Conservation (phyloP, 2,329 filamentous ascomycete species). For the Neonectria ditissima region DNA sequence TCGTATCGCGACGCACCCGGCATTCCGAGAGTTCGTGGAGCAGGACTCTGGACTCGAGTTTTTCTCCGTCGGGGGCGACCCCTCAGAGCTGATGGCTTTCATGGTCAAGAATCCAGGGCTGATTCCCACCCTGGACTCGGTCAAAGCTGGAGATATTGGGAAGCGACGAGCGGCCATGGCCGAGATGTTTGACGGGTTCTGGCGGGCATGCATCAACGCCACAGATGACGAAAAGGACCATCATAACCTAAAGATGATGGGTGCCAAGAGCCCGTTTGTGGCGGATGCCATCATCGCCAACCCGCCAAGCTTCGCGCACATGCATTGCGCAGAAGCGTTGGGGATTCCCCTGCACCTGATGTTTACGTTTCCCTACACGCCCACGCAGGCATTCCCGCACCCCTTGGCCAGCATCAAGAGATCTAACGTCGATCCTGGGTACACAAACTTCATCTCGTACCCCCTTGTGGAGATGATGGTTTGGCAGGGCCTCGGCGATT, state of each 20-base stretch:
- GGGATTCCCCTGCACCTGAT: conserved; percentile 85
- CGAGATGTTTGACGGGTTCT: conserved; percentile 87
- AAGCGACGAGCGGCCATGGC: conserved; percentile 76
- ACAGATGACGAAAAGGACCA: conserved; percentile 73
- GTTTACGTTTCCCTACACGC: conserved; percentile 88
- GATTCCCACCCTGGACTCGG: conserved; percentile 78
- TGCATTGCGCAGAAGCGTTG: conserved; percentile 83
- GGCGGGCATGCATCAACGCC: conserved; percentile 80
- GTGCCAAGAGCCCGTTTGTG: conserved; percentile 69
- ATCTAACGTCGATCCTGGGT: conserved; percentile 77
- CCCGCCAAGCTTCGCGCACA: conserved; percentile 80
- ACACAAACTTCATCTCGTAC: conserved; percentile 85
- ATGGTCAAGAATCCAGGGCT: conserved; percentile 89
- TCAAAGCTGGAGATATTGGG: conserved; percentile 79
- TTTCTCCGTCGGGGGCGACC: conserved; percentile 83
- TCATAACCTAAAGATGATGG: conserved; percentile 74
- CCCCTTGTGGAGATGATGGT: conserved; percentile 87
- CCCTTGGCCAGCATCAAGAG: conserved; percentile 81
- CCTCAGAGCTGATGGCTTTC: conserved; percentile 85
- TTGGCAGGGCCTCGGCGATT: conserved; percentile 87
- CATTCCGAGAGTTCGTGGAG: conserved; percentile 81
- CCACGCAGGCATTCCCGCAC: conserved; percentile 81
- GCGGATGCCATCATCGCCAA: conserved; percentile 89
- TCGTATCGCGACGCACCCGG: conserved; percentile 81
- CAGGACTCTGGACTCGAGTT: conserved; percentile 81